Percentiles rank a stretch among this genome's conserved stretches.
Evolutionary conservation across 345 rosid genomes (phyloP).

Genomic region (Arabidopsis arenosa): DNA sequence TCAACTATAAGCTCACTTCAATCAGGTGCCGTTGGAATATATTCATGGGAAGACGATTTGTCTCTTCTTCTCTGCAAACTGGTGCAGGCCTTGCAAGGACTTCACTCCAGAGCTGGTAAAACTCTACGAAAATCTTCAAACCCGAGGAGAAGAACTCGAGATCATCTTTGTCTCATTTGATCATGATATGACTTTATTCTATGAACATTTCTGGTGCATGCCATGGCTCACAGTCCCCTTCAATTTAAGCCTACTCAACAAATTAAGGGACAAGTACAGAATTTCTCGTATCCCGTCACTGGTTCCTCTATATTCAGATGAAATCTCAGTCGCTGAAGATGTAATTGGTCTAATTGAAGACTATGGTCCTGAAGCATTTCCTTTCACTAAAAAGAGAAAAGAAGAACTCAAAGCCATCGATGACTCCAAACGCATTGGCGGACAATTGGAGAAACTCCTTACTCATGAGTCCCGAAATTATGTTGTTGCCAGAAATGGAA

Average conservation of each 20-base stretch:
- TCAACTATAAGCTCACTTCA: slow-evolving; percentile 14
- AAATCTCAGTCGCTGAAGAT: slow-evolving; percentile 54
- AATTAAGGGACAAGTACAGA: slow-evolving; percentile 49
- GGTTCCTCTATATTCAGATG: slow-evolving; percentile 57
- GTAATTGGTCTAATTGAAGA: slow-evolving; percentile 67
- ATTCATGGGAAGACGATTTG: slow-evolving; percentile 57
- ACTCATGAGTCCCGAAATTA: slow-evolving; percentile 52
- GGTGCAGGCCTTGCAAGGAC: slow-evolving; percentile 82
- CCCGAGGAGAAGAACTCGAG: slow-evolving; percentile 59
- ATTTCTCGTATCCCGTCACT: slow-evolving; percentile 69
- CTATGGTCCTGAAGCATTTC: slow-evolving; percentile 76
- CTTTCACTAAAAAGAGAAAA: slow-evolving; percentile 63
- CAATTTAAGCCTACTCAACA: slow-evolving; percentile 48
- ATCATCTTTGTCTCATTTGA: slow-evolving; percentile 77
- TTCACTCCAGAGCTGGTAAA: slow-evolving; percentile 70
- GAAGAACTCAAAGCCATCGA: slow-evolving; percentile 67
- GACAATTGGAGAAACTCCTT: slow-evolving; percentile 64
- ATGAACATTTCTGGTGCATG: slow-evolving; percentile 71
- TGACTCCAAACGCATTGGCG: slow-evolving; percentile 64
- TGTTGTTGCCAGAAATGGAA: slow-evolving; percentile 54
- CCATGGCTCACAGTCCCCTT: slow-evolving; percentile 86
- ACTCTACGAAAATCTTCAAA: slow-evolving; percentile 53
- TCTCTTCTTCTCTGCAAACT: slow-evolving; percentile 83
- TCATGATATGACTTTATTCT: slow-evolving; percentile 61
- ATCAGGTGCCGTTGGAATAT: slow-evolving; percentile 66